Evolutionary conservation across 2,329 filamentous ascomycete genomes (phyloP), one percentile per base, ranked within the genome.

Genomic region (Aspergillus udagawae): DNA sequence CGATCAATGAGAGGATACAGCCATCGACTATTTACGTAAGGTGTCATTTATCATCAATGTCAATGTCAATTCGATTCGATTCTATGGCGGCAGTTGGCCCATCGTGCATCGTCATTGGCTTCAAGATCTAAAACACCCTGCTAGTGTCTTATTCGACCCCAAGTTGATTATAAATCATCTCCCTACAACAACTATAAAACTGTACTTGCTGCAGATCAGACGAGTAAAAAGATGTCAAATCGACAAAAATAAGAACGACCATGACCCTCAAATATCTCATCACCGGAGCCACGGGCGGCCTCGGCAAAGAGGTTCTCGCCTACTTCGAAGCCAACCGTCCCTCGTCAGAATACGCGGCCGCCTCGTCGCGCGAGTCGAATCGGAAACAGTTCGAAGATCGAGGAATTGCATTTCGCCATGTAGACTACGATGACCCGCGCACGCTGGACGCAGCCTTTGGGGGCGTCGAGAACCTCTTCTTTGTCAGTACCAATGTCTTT

Each of bases 401-500:
- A 20, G 79, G 80, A 25, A 78, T 82, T 35, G 71, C 74, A 2
- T 80, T 83, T 51, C 81, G 82, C 1, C 69, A 78, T 54, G 81
- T 80, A 6, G 76, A 80, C 60, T 86, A 82, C 67, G 79, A 83
- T 44, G 74, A 78, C 41, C 70, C 75, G 0, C 64, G 70, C 1
- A 75, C 78, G 3, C 72, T 86, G 17, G 73, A 79, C 32, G 56
- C 67, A 0, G 81, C 80, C 0, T 82, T 86, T 54, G 28, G 66
- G 7, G 81, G 76, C 23, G 78, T 85, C 12, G 78, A 84, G 52
- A 76, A 79, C 49, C 70, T 87, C 38, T 80, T 86, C 57, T 80
- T 86, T 50, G 79, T 87, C 21, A 85, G 83, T 4, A 82, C 79
- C 23, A 79, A 80, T 44, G 78, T 77, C 45, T 75, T 80, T 50